Evolutionary conservation across 75 land plant genomes (phyloP), one percentile per base, ranked within the genome.

Genomic region (Pseudotsuga menziesii): DNA sequence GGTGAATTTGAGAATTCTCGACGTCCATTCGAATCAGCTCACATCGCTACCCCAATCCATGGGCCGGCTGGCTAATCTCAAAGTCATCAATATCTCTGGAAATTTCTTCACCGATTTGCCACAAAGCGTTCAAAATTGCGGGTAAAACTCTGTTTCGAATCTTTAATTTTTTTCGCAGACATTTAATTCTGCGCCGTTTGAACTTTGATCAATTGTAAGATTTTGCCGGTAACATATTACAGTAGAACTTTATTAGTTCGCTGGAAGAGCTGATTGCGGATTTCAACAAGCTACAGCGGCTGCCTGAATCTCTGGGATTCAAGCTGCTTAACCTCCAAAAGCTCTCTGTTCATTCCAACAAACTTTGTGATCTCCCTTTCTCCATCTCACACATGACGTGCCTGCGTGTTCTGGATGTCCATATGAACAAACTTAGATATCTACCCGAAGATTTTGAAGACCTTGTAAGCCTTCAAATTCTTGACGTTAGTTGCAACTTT

Each of bases 291-390:
- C 87, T 93, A 71, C 81, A 75, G 1, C 58, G 29, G 70, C 87
- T 87, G 2, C 95, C 91, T 23, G 83, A 89, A 48, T 82, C 80
- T 41, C 83, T 94, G 25, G 97, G 97, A 12, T 82, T 80, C 74
- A 85, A 88, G 58, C 79, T n/a, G 54, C 79, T n/a, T 11, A 84
- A 85, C 62, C 85, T 94, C 0, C 80, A 75, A 70, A 92, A 83
- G 82, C 91, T 94, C 16, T 80, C 89, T n/a, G 86, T 94, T 8
- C 91, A 92, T 58, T 91, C 88, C 58, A 94, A 94, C 89, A 88
- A 86, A 69, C 83, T 94, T 8, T 72, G 32, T 16, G 75, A 76
- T 80, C 89, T 94, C n/a, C 97, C 97, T 8, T 74, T 70, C 41
- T 92, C 97, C 70, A 76, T 79, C 74, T 82, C 89, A 60, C 86